Evolutionary conservation across 306 rosid genomes (phyloP), one percentile per base, ranked within the genome.

Genomic region (Sphenostylis stenocarpa): DNA sequence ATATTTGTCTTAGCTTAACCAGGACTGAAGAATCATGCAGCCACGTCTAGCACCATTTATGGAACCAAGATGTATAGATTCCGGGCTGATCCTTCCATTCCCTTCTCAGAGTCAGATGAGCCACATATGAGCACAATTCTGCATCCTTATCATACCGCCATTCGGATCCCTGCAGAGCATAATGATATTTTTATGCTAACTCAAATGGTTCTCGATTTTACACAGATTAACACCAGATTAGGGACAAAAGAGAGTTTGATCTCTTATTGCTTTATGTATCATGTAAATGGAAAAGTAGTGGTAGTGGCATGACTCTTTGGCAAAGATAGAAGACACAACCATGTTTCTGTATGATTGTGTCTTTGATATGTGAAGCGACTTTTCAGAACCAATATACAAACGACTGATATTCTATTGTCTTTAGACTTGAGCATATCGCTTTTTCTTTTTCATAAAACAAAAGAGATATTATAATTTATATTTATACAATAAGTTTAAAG

Each of bases 41-140:
- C 85, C 87, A 81, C 85, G 86, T 75, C 20, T 20, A 49, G 67
- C 33, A 72, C 62, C 48, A 36, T 62, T 70, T 70, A 67, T 57
- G 75, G 81, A 67, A 48, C 20, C 23, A 49, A 57, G 26, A 31
- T 1, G 20, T 48, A 48, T 36, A 26, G 58, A 1, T 68, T 57
- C n/a, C 10, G 47, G 26, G 29, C 31, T 74, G 58, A 78, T 44
- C 55, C 71, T 69, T 45, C 38, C 2, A 1, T 23, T 49, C 38
- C 2, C 2, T 23, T 49, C 29, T 57, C 62, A 13, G 64, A 57
- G 38, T 64, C 39, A 31, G 15, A 58, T 61, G 62, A 12, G 31
- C 68, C 68, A 65, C 44, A 56, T 41, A 47, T 33, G 60, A 70
- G 41, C 41, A 11, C 19, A 34, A 23, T 21, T 34, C 19, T 58